Base-by-base conservation (phyloP, 108 stramenopile genomes). In the Chaetoceros tenuissimus region DNA sequence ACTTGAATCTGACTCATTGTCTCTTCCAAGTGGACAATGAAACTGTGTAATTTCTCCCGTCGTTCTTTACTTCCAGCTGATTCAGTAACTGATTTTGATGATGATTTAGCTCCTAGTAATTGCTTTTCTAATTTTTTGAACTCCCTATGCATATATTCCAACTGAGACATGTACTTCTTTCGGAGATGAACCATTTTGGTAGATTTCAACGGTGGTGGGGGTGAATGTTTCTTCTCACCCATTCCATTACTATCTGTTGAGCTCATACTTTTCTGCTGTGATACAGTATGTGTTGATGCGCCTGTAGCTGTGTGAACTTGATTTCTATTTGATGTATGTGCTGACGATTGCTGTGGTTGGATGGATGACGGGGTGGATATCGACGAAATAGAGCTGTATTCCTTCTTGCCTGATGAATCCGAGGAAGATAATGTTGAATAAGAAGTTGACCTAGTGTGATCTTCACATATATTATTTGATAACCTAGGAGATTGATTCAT, bases 121-220 rank as follows among this genome's bases (percentile, higher is more conserved):
- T 91, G 89, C 5, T 79, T 57, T 59, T 91, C 89, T 17, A 91
- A 64, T 58, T 87, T 91, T 61, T 72, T 70, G 67, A 91, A 91
- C 60, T 91, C 89, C 40, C 73, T 47, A 0, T 83, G 74, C 89
- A 91, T 91, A 63, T 87, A 91, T 52, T 86, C 72, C 17, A 91
- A 71, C 64, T 91, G 85, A 17, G 67, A 57, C 8, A 65, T 46
- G 56, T 87, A 91, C 57, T 86, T 91, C 22, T 56, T 62, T 5
- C 68, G 66, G 8, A 89, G 68, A 47, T 86, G 84, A 18, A 44
- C 51, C 60, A 85, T 79, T 28, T 54, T 78, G 5, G 57, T 58
- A 24, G 87, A 55, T 57, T 87, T 82, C 18, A 78, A 55, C 16
- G 78, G 75, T 19, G 55, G 66, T 31, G 60, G 59, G 5, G 58